Evolutionary conservation across 2,329 filamentous ascomycete species (phyloP).

Genomic region (Dactylellina cionopaga): DNA sequence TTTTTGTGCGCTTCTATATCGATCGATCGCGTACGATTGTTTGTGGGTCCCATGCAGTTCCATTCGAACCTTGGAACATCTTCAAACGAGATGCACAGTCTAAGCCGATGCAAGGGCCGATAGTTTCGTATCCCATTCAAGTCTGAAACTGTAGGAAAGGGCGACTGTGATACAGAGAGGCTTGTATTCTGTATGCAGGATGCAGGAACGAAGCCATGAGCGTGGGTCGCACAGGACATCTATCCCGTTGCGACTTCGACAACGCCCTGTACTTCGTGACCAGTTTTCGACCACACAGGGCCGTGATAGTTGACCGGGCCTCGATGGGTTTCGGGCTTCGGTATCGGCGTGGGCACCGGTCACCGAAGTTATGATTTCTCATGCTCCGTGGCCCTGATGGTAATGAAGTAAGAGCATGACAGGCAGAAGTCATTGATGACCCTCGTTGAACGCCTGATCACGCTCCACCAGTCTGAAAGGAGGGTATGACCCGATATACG

Average conservation of each 20-base stretch:
- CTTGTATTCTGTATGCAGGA: slow-evolving; percentile 20
- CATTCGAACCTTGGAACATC: slow-evolving; percentile 9
- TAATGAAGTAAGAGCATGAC: not conserved
- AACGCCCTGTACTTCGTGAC: slow-evolving; percentile 4
- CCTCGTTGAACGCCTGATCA: not conserved
- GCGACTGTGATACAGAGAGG: slow-evolving; percentile 22
- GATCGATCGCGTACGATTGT: slow-evolving; percentile 18
- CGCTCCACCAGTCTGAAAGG: not conserved
- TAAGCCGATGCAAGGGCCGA: slow-evolving; percentile 37
- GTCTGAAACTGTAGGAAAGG: slow-evolving; percentile 38
- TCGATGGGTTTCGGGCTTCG: not conserved
- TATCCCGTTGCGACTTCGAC: not conserved
- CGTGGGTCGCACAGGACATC: slow-evolving; percentile 23
- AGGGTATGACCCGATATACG: not conserved
- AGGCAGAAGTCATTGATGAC: not conserved
- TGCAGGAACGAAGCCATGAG: slow-evolving; percentile 34
- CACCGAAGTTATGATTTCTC: not conserved
- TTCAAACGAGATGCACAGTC: slow-evolving; percentile 12
- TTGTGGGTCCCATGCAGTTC: slow-evolving; percentile 18
- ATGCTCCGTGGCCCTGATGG: not conserved
- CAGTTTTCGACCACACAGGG: slow-evolving; percentile 8
- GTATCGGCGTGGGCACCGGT: not conserved
- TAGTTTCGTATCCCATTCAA: slow-evolving; percentile 22
- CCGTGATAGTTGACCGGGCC: not conserved
- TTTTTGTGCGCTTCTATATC: slow-evolving; percentile 40